A percentile compares a stretch with the other conserved stretches of the same genome.
Conservation (phyloP, 495 filamentous ascomycete species). For the Aspergillus funiculosus region DNA sequence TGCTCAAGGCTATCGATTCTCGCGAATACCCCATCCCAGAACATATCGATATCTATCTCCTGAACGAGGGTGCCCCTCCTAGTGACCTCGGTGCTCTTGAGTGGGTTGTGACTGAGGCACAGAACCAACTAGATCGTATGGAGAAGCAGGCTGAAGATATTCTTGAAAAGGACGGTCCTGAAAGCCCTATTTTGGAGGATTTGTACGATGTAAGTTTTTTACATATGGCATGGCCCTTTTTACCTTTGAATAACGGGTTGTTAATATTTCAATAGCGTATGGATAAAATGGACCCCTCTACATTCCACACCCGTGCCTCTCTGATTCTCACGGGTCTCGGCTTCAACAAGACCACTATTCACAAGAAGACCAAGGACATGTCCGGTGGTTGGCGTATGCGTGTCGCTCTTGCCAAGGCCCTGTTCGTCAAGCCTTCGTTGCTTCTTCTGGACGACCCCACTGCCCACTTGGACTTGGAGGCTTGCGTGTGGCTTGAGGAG, state of each 20-base stretch:
- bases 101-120: conserved; percentile 94
- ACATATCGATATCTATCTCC: conserved; percentile 95
- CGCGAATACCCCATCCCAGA: conserved; percentile 95
- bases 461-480: conserved; percentile 98
- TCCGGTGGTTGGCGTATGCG: conserved; percentile 99
- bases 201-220: conserved; percentile 89
- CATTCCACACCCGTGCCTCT: conserved; percentile 94
- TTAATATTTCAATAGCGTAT: conserved; percentile 67
- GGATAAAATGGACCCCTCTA: conserved; percentile 99
- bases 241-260: not conserved
- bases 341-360: conserved; percentile 94
- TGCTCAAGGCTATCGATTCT: conserved; percentile 88
- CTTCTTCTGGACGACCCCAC: conserved; percentile 97
- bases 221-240: no score
- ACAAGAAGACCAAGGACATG: conserved; percentile 99
- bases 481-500: conserved; percentile 99
- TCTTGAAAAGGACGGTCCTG: conserved; percentile 84
- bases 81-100: conserved; percentile 85
- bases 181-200: conserved; percentile 86
- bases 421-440: conserved; percentile 96
- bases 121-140: conserved; percentile 84
- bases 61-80: conserved; percentile 95
- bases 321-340: conserved; percentile 97
- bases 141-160: conserved; percentile 86
- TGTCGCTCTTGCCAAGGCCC: conserved; percentile 92